Conservation (phyloP, 352 stramenopile species). For the Aphanomyces cochlioides region DNA sequence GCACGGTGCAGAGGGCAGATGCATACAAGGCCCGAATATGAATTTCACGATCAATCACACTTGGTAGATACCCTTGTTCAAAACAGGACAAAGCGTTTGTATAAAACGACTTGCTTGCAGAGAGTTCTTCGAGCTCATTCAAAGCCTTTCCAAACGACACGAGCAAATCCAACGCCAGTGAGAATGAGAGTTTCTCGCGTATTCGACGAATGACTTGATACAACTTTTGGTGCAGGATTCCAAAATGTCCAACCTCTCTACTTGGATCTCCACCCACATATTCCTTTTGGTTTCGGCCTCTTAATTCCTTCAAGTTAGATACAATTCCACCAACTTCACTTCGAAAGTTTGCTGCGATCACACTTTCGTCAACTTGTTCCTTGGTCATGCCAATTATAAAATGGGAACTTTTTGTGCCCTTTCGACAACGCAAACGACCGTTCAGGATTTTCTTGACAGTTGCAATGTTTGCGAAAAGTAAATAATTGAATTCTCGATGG, state of each 20-base stretch:
- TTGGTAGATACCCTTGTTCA: background rate
- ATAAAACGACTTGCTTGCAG: background rate
- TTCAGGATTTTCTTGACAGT: too few species aligned
- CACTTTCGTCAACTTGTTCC: conserved; percentile 22
- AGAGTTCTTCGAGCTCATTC: conserved; percentile 13
- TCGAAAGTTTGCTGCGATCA: conserved; percentile 17
- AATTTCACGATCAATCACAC: background rate
- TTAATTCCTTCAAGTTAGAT: conserved; percentile 13
- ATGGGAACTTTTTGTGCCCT: background rate
- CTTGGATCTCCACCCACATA: background rate
- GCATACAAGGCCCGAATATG: conserved; percentile 17
- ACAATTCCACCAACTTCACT: conserved; percentile 15
- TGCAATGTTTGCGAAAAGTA: background rate
- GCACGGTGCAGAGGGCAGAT: background rate
- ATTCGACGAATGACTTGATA: conserved; percentile 1
- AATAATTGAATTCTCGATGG: too few species aligned
- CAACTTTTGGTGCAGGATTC: background rate
- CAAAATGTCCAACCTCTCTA: conserved; percentile 22
- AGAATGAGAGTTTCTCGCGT: conserved; percentile 9
- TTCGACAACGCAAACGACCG: background rate
- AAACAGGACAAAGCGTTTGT: background rate
- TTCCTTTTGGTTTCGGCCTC: conserved; percentile 7
- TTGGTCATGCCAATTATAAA: conserved; percentile 9
- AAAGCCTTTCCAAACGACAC: conserved; percentile 19
- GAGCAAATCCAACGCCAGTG: conserved; percentile 22